Conservation (phyloP, 768 basidiomycete genomes). For the Russula abietina region DNA sequence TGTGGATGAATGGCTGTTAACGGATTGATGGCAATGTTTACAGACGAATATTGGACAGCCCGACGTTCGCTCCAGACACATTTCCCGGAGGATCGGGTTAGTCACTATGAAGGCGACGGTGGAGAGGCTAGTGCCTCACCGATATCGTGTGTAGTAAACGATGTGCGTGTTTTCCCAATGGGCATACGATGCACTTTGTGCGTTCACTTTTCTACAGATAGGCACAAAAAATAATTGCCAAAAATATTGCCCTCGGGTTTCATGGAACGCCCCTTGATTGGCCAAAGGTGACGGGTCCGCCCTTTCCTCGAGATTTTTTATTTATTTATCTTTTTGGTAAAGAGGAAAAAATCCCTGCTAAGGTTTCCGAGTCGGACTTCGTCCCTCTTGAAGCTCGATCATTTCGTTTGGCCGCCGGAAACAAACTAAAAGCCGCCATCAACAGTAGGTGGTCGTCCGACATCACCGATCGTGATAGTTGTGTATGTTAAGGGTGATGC, state of each 20-base stretch:
- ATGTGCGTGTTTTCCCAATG: not conserved
- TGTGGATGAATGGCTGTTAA: no score
- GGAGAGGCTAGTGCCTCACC: not conserved
- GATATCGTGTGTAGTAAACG: not conserved
- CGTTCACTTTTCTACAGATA: slow-evolving; percentile 41
- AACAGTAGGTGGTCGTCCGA: no score
- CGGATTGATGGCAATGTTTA: no score
- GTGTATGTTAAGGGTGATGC: no score
- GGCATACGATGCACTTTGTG: slow-evolving; percentile 18
- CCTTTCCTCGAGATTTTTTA: slow-evolving; percentile 19
- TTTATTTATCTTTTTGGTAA: not conserved
- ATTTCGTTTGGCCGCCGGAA: not conserved
- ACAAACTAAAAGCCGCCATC: not conserved
- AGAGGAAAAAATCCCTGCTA: no score
- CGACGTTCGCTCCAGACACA: not conserved
- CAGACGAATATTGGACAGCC: not conserved
- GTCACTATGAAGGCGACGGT: not conserved
- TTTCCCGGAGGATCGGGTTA: not conserved
- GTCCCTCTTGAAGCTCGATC: slow-evolving; percentile 4
- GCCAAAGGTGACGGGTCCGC: slow-evolving; percentile 41
- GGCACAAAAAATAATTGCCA: not conserved
- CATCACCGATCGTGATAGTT: no score
- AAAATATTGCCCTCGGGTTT: slow-evolving; percentile 54
- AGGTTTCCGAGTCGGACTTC: no score
- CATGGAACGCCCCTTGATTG: slow-evolving; percentile 56